Conservation (phyloP, 495 filamentous ascomycete genomes). For the Beverwykella pulmonaria region DNA sequence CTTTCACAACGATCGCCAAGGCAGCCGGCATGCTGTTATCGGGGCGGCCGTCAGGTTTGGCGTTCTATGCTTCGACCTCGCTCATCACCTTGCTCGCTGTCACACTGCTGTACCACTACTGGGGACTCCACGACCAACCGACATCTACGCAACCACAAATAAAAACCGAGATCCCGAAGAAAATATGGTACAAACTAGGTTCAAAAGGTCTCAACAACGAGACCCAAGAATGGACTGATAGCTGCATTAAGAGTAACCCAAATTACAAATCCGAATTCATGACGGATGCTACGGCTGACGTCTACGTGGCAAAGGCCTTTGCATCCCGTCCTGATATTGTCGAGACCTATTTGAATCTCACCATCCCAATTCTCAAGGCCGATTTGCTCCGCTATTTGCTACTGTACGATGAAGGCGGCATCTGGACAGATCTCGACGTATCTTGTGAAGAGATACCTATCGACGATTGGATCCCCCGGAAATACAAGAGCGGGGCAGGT, state of each 20-base stretch:
- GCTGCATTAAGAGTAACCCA: not conserved
- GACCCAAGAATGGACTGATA: not conserved
- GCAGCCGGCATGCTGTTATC: not conserved
- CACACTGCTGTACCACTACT: not conserved
- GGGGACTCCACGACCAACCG: not conserved
- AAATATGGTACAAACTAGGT: not conserved
- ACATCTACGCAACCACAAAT: not conserved
- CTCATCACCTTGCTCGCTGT: not conserved
- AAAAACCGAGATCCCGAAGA: not conserved
- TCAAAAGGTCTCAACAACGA: not conserved
- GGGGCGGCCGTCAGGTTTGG: not conserved
- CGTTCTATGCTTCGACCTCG: not conserved
- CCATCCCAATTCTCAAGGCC: slow-evolving; percentile 55
- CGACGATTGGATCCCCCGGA: slow-evolving; percentile 55
- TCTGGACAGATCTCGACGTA: slow-evolving; percentile 63
- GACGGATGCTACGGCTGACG: slow-evolving; percentile 9
- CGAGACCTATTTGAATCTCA: slow-evolving; percentile 48
- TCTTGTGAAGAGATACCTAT: slow-evolving; percentile 53
- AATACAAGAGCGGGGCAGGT: slow-evolving; percentile 46
- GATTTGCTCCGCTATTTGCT: slow-evolving; percentile 63
- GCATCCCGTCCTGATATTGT: slow-evolving; percentile 47
- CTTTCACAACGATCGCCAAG: not conserved
- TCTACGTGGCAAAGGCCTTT: slow-evolving; percentile 40
- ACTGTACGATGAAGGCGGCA: slow-evolving; percentile 59
- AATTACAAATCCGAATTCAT: not conserved